Evolutionary conservation across 2,329 filamentous ascomycete genomes (phyloP), one percentile per base, ranked within the genome.

Genomic region (Sporothrix schenckii): DNA sequence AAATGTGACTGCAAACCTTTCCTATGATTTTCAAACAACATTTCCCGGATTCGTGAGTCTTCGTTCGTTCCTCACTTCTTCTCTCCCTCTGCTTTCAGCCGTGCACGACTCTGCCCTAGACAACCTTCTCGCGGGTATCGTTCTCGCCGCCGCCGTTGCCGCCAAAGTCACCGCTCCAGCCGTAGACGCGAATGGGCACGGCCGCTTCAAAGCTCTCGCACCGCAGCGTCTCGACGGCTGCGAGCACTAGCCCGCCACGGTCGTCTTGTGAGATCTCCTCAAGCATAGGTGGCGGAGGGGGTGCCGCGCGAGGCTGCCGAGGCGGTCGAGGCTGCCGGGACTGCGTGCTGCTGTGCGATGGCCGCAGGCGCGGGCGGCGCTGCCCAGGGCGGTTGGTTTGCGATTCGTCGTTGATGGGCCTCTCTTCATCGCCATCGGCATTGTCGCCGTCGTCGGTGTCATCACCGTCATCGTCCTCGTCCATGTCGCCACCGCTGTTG

Each of bases 161-260:
- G 34, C 68, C 63, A 34, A 72, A 81, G 41, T 71, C 69, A 27
- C 61, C 67, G 82, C 77, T 88, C 87, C 71, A 88, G 77, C 88
- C 88, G 76, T 96, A 97, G 11, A 97, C 91, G 66, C 89, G 88
- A 74, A 97, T 82, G 34, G 93, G 93, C 60, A 97, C 92, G 47
- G 89, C 88, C 60, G 97, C 91, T 79, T 97, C 93, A 80, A 97
- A 97, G 76, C 92, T 96, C 82, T 97, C 93, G 75, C 92, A 94
- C 10, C 89, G 86, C 67, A 97, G 76, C 73, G 89, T 88, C 81
- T 97, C 92, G 66, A 91, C 87, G 0, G 92, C 92, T 19, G 93
- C 92, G 67, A 94, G 83, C 16, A 95, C 86, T 30, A 87, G 80
- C 0, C 89, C 87, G 1, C 92, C 92, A 54, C 92, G 85, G 74